phyloP scores from a whole-genome alignment of 495 filamentous ascomycete genomes.

The Cudoniella acicularis region DNA sequence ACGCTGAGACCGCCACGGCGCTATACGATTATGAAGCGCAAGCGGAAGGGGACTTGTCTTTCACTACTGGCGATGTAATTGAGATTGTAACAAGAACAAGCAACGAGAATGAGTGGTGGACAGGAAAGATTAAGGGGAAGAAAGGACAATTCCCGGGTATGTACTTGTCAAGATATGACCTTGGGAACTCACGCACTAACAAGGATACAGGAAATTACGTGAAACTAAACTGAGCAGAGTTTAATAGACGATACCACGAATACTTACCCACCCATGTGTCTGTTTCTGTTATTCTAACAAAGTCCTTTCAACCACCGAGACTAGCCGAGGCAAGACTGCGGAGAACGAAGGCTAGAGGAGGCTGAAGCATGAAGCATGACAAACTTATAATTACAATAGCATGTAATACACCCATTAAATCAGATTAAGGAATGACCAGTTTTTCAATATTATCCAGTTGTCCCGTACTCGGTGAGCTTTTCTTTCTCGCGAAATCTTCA shows the following conservation, averaged over 20 bases:
- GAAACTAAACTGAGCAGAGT: conserved; percentile 17
- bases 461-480: too few species aligned
- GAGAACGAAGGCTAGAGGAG: conserved; percentile 1
- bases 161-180: conserved; percentile 24
- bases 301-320: not conserved
- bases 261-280: not conserved
- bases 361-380: not conserved
- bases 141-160: conserved; percentile 93
- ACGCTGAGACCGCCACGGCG: conserved; percentile 71
- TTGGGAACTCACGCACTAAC: conserved; percentile 19
- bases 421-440: not conserved
- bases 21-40: conserved; percentile 96
- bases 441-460: too few species aligned
- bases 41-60: conserved; percentile 90
- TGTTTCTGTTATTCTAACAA: too few species aligned
- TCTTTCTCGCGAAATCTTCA: too few species aligned
- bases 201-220: conserved; percentile 41
- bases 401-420: not conserved
- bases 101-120: conserved; percentile 98
- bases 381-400: not conserved
- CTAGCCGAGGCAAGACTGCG: not conserved
- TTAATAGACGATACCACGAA: conserved; percentile 1
- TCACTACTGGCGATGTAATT: conserved; percentile 84
- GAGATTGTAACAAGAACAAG: conserved; percentile 76
- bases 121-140: conserved; percentile 68